These are phyloP conservation scores for Sistotremastrum niveocremeum DNA, from an alignment of 768 basidiomycete genomes.

Conservation along the genomic window DNA sequence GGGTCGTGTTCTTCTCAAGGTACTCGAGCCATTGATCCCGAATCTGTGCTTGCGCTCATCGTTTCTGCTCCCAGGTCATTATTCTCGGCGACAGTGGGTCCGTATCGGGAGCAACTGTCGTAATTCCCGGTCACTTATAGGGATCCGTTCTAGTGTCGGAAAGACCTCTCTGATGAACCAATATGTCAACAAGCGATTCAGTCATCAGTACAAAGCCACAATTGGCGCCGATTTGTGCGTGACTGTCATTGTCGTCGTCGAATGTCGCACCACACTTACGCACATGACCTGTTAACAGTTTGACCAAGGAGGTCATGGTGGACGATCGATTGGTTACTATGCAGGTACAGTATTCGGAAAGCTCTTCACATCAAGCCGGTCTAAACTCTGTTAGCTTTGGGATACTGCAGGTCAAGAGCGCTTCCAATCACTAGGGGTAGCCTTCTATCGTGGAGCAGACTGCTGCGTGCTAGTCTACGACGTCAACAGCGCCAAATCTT, in stretches of 20 bases:
- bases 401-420: conserved; percentile 99
- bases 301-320: conserved; percentile 98
- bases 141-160: conserved; percentile 52
- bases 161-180: conserved; percentile 99
- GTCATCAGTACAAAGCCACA: conserved; percentile 99
- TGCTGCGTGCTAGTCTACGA: conserved; percentile 99
- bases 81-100: conserved; percentile 97
- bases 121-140: conserved; percentile 2
- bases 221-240: conserved; percentile 93
- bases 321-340: conserved; percentile 97
- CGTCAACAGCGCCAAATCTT: conserved; percentile 96
- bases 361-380: not conserved
- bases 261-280: conserved; percentile 4
- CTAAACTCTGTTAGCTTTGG: conserved; percentile 56
- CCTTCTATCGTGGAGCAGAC: conserved; percentile 98
- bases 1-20: conserved; percentile 85
- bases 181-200: conserved; percentile 99
- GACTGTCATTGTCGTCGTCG: conserved; percentile 6
- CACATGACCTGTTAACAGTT: conserved; percentile 30
- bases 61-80: conserved; percentile 56
- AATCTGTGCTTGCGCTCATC: conserved; percentile 6
- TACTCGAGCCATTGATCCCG: conserved; percentile 15
- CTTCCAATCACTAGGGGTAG: conserved; percentile 97
- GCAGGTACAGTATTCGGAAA: conserved; percentile 49
- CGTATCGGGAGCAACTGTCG: conserved; percentile 16